Evolutionary conservation across 306 rosid species (phyloP), one percentile per base, ranked within the genome.

Genomic region (Myrica gale): DNA sequence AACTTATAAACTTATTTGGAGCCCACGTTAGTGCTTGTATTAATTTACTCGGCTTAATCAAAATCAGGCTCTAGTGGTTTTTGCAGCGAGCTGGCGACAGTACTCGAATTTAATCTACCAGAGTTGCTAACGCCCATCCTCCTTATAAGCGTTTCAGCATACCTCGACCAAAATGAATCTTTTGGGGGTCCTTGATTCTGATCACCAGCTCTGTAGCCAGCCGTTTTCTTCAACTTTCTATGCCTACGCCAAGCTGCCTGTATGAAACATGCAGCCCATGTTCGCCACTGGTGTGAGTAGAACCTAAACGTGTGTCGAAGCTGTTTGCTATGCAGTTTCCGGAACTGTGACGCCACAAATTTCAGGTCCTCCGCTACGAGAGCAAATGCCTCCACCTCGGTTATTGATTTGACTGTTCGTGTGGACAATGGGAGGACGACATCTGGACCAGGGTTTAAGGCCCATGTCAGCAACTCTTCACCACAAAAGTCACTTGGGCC

Each of bases 321-420:
- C 43, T 89, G 92, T 71, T 90, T 95, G 69, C 91, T 90, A 52
- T 90, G 97, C 0, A 95, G 83, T 58, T 95, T 87, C 82, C 96
- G 82, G 43, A 89, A 95, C 23, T 92, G 99, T 0, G 97, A 89
- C n/a, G 98, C 96, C 19, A 95, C 99, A 58, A 95, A 95, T 23
- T 92, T 92, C 26, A 95, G 78, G 81, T 95, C 99, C 60, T 95
- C 98, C 3, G 93, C 97, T 46, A 82, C 88, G 16, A 95, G 87
- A 62, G 98, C 97, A 82, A 95, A 92, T 1, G 97, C 99, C 80
- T 95, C 99, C 2, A 95, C 99, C 84, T 95, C 97, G 0, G 97
- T 87, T n/a, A 87, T 78, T 63, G 98, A 92, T 32, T 87, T 89
- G 32, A 95, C 96, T 0, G 99, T 90, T 71, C 99, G 84, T 4